phyloP scores from a whole-genome alignment of 139 green algal genomes.

The Deuterostichococcus epilithicus region DNA sequence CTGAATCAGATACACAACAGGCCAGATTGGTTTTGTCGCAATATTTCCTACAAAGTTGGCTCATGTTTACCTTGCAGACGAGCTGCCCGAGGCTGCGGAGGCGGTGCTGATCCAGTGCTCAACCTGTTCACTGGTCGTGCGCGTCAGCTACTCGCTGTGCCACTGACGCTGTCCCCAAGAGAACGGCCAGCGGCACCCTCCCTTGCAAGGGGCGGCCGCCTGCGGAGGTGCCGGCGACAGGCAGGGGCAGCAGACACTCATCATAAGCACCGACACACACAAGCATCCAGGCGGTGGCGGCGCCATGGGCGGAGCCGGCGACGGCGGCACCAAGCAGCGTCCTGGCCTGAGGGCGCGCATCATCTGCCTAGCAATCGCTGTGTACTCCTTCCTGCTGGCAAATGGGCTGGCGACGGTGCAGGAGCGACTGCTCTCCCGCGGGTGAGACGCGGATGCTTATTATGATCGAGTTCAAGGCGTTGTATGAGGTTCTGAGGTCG shows the following conservation, averaged over 20 bases:
- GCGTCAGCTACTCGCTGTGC: neutral
- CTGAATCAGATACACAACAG: no score
- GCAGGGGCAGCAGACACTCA: neutral
- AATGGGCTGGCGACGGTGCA: neutral
- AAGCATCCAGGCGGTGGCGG: no score
- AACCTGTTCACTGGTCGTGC: slow-evolving; percentile 12
- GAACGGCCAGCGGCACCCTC: neutral
- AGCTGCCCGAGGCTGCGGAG: neutral
- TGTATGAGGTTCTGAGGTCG: no score
- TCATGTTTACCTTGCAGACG: neutral
- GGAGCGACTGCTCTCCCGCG: neutral
- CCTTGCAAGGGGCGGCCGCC: neutral
- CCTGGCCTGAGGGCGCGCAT: neutral
- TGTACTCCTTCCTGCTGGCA: neutral
- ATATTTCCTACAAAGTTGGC: no score
- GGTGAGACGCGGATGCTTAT: no score
- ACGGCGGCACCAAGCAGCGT: neutral
- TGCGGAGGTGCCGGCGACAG: neutral
- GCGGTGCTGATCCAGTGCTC: slow-evolving; percentile 6
- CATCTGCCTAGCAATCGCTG: neutral
- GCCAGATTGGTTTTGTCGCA: no score
- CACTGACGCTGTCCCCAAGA: neutral
- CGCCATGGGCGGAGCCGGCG: no score
- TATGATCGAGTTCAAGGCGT: no score
- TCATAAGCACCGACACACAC: slow-evolving; percentile 5